phyloP scores from a whole-genome alignment of 1,284 basidiomycete species.

The Trichosporon coremiiforme region DNA sequence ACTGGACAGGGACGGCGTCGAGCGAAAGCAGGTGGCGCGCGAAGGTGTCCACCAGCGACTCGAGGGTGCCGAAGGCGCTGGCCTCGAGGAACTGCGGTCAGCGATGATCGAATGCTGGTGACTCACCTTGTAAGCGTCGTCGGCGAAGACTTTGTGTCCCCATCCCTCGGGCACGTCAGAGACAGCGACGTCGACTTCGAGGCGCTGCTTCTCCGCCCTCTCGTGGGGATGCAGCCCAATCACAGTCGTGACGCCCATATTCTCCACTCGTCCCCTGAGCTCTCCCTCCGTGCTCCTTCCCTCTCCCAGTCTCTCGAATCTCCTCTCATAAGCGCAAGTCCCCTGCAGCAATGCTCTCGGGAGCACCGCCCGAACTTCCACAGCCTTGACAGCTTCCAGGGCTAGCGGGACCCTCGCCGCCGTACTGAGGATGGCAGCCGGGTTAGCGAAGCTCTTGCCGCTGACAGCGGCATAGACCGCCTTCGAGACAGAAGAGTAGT shows the following conservation, averaged over 20 bases:
- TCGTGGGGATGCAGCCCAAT: slow-evolving; percentile 76
- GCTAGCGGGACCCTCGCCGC: slow-evolving; percentile 33
- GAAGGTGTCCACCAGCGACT: slow-evolving; percentile 69
- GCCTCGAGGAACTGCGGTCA: slow-evolving; percentile 54
- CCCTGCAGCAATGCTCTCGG: slow-evolving; percentile 45
- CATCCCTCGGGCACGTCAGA: slow-evolving; percentile 43
- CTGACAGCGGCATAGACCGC: slow-evolving; percentile 38
- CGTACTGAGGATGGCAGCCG: slow-evolving; percentile 38
- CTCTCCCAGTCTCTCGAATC: neutral
- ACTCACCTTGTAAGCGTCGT: slow-evolving; percentile 58
- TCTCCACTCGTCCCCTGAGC: slow-evolving; percentile 23
- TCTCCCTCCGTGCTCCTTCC: neutral
- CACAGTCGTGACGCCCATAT: slow-evolving; percentile 55
- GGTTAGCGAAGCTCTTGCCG: slow-evolving; percentile 25
- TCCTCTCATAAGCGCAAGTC: neutral
- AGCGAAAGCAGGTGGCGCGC: slow-evolving; percentile 57
- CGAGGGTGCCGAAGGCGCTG: slow-evolving; percentile 70
- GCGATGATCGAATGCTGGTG: neutral
- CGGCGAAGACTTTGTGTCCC: slow-evolving; percentile 57
- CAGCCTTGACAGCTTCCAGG: slow-evolving; percentile 37
- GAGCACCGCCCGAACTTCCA: slow-evolving; percentile 36
- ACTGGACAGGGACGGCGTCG: slow-evolving; percentile 34
- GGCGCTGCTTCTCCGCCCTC: slow-evolving; percentile 67
- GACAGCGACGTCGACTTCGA: slow-evolving; percentile 65
- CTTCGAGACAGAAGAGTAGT: slow-evolving; percentile 54